Percentiles rank a stretch among this genome's conserved stretches.
Conservation (phyloP, 2,329 filamentous ascomycete genomes). For the Seiridium unicorne region DNA sequence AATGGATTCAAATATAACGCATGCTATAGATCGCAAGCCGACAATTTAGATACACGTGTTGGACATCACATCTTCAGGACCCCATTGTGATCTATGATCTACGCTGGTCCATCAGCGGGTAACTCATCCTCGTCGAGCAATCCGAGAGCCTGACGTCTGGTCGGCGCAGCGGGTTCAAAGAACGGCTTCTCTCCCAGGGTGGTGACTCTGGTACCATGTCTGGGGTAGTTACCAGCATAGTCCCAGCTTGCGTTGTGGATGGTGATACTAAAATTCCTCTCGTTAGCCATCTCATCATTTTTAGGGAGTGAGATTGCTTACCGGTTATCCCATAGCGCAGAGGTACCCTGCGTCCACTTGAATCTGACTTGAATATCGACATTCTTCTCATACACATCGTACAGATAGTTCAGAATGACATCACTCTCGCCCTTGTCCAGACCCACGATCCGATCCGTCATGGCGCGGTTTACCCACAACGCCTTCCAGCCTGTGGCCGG, state of each 20-base stretch:
- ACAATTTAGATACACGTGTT: too few relatives aligned
- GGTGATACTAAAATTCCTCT: slow-evolving; percentile 50
- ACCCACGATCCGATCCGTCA: slow-evolving; percentile 68
- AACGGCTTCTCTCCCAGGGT: slow-evolving; percentile 69
- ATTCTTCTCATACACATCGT: slow-evolving; percentile 66
- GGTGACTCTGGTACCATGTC: slow-evolving; percentile 72
- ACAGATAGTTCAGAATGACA: slow-evolving; percentile 64
- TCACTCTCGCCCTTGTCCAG: slow-evolving; percentile 69
- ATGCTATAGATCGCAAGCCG: too few relatives aligned
- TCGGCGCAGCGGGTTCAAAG: slow-evolving; percentile 63
- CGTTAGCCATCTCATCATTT: background rate
- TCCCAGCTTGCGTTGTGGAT: slow-evolving; percentile 76
- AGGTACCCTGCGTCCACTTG: slow-evolving; percentile 66
- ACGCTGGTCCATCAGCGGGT: slow-evolving; percentile 21
- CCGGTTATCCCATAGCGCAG: slow-evolving; percentile 71
- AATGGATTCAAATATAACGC: too few relatives aligned
- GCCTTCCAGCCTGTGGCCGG: slow-evolving; percentile 74
- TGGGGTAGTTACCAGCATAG: slow-evolving; percentile 63
- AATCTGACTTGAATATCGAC: slow-evolving; percentile 72
- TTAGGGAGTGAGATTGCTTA: slow-evolving; percentile 24
- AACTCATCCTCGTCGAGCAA: slow-evolving; percentile 56
- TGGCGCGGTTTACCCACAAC: slow-evolving; percentile 68
- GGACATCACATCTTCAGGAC: too few relatives aligned
- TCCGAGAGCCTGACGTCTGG: slow-evolving; percentile 64
- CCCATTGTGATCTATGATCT: background rate